These are phyloP conservation scores for Amylocystis lapponica DNA, from an alignment of 768 basidiomycete genomes.

Conservation along the genomic window DNA sequence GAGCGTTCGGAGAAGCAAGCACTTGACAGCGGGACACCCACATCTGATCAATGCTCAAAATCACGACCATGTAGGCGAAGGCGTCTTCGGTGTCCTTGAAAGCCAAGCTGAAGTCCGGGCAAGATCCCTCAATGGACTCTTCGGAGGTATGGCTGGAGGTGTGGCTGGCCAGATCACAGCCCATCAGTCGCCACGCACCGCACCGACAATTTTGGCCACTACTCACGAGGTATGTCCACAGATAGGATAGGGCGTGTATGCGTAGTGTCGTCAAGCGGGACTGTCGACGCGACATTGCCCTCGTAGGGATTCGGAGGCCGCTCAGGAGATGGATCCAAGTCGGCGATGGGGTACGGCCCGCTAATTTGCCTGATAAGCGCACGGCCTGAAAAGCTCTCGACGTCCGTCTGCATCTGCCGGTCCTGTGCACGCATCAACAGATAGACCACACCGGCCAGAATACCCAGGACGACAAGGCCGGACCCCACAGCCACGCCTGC, in stretches of 20 bases:
- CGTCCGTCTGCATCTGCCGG: constrained; percentile 3
- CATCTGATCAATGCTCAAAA: too few relatives aligned
- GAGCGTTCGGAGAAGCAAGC: too few relatives aligned
- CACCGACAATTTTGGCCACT: too few relatives aligned
- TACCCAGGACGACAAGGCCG: constrained; percentile 8
- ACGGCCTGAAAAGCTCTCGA: constrained; percentile 3
- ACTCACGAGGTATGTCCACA: neutral
- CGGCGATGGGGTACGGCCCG: neutral
- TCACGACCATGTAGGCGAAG: too few relatives aligned
- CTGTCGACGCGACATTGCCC: constrained; percentile 1
- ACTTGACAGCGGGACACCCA: too few relatives aligned
- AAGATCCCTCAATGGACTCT: constrained; percentile 8
- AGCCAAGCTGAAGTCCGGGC: constrained; percentile 6
- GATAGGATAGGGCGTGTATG: neutral
- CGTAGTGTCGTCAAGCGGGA: constrained; percentile 6
- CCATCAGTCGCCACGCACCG: too few relatives aligned
- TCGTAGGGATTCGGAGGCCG: constrained; percentile 12
- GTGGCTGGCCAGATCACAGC: too few relatives aligned
- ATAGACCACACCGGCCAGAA: constrained; percentile 12
- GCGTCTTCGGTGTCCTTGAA: constrained; percentile 5
- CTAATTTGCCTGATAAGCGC: neutral
- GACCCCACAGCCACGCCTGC: constrained; percentile 11
- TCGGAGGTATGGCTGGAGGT: constrained; percentile 9
- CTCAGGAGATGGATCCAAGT: too few relatives aligned
- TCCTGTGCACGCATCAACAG: constrained; percentile 11